A percentile compares a stretch with the other conserved stretches of the same genome.
These are phyloP conservation scores for Fusarium sp. DNA, from an alignment of 2,329 filamentous ascomycete genomes.

Conservation along the genomic window DNA sequence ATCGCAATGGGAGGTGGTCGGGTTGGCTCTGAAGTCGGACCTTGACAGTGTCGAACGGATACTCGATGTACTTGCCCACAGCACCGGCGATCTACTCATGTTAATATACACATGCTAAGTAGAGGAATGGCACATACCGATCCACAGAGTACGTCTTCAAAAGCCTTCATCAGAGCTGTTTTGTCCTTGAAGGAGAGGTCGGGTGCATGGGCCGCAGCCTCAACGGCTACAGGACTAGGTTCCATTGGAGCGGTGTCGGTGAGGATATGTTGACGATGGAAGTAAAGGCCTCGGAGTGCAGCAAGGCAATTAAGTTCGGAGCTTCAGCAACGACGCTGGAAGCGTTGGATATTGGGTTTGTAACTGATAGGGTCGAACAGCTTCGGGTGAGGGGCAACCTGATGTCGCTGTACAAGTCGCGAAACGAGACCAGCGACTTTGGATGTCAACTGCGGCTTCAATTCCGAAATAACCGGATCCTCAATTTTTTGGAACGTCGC, in stretches of 20 bases:
- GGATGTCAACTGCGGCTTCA: not conserved
- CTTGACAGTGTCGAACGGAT: slow-evolving; percentile 98
- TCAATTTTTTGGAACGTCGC: not conserved
- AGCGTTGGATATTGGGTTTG: slow-evolving; percentile 14
- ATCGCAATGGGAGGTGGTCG: slow-evolving; percentile 82
- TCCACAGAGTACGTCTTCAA: slow-evolving; percentile 90
- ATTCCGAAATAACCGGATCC: not conserved
- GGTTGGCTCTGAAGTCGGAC: slow-evolving; percentile 97
- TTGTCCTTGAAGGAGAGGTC: slow-evolving; percentile 53
- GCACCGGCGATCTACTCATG: slow-evolving; percentile 78
- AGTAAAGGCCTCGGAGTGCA: not conserved
- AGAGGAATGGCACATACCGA: slow-evolving; percentile 69
- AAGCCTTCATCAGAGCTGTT: slow-evolving; percentile 70
- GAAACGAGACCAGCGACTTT: not conserved
- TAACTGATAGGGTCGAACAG: slow-evolving; percentile 3
- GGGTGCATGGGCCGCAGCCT: slow-evolving; percentile 43
- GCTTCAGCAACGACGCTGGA: not conserved
- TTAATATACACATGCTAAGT: slow-evolving; percentile 3
- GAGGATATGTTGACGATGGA: not conserved
- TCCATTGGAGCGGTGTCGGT: slow-evolving; percentile 45
- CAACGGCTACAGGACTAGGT: slow-evolving; percentile 50
- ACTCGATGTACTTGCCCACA: slow-evolving; percentile 96
- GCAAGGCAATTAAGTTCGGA: not conserved
- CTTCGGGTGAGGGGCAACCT: slow-evolving; percentile 19
- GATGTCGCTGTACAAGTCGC: slow-evolving; percentile 19